Base-by-base conservation (phyloP, 2,329 filamentous ascomycete species). In the Trichoderma breve region DNA sequence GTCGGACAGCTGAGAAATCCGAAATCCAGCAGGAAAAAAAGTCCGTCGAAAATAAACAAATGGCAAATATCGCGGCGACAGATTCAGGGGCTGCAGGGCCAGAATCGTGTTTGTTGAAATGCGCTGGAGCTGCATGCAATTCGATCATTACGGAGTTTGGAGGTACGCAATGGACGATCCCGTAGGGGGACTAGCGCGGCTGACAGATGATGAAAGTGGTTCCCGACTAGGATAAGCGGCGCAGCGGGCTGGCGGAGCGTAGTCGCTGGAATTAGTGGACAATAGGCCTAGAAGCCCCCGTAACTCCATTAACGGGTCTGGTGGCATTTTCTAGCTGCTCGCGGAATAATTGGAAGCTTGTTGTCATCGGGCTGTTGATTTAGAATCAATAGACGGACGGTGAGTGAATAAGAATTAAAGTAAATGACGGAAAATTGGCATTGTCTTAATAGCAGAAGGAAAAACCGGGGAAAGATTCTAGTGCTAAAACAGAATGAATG, bases 41-140 rank as follows among this genome's bases (percentile, higher is more conserved):
- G 36, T 39, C 39, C 15, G 39, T 43, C n/a, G 15, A 58, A 32
- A 32, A 58, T 30, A 18, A 58, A 32, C 18, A 30, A 30, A 12
- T 39, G 34, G 12, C 47, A 60, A 60, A 43, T 39, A 68, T 68
- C 51, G 65, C 34, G 66, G 28, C 55, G 8, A 51, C 55, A 32
- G 57, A 70, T 70, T 70, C 66, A 70, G 66, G 66, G 66, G 66
- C 43, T 70, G 34, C 60, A 43, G 58, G 58, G 32, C 28, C 26
- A 62, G 32, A 63, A 36, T 57, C 28, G 47, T 58, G 28, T 62
- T 69, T 61, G 55, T 51, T 12, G 36, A 61, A 34, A 69, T 69
- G 66, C 66, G 57, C 32, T 67, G 60, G 60, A 63, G 60, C 60
- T 63, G 60, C n/a, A 63, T 67, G 47, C 66, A 36, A 61, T 61